Conservation (phyloP, 768 basidiomycete species). For the Naganishia onofrii region DNA sequence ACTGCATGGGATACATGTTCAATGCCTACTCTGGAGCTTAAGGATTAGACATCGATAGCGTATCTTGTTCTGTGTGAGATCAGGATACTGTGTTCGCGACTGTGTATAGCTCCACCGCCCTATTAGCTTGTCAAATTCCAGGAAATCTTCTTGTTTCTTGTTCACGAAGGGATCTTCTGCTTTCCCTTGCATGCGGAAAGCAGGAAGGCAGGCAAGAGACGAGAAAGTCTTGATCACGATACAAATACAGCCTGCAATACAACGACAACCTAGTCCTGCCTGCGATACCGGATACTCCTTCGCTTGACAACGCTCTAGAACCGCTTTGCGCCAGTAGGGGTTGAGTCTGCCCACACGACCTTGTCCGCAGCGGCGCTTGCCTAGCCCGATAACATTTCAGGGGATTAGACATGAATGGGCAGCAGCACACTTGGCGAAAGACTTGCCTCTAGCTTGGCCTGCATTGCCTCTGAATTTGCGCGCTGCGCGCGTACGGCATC, state of each 20-base stretch:
- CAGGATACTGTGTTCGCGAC: not conserved
- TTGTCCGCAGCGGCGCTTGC: conserved; percentile 32
- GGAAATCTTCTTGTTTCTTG: not conserved
- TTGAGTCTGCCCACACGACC: conserved; percentile 28
- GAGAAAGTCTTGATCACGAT: not conserved
- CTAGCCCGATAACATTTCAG: not conserved
- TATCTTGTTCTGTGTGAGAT: not conserved
- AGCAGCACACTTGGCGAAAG: not conserved
- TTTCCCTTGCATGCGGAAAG: not conserved
- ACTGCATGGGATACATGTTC: conserved; percentile 22
- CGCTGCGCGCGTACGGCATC: conserved; percentile 44
- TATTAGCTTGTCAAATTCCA: not conserved
- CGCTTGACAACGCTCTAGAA: not conserved
- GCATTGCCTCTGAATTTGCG: conserved; percentile 36
- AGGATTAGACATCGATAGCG: not conserved
- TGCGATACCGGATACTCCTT: not conserved
- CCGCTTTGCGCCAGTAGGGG: conserved; percentile 18
- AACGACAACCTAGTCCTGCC: conserved; percentile 5
- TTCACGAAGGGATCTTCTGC: not conserved
- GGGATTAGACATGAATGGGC: not conserved
- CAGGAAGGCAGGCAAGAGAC: not conserved
- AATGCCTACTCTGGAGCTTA: conserved; percentile 17
- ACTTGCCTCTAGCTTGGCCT: conserved; percentile 39
- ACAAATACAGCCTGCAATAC: not conserved
- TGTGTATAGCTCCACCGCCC: not conserved